Base-by-base conservation (phyloP, 202 grass and related monocot species). In the Setaria viridis region DNA sequence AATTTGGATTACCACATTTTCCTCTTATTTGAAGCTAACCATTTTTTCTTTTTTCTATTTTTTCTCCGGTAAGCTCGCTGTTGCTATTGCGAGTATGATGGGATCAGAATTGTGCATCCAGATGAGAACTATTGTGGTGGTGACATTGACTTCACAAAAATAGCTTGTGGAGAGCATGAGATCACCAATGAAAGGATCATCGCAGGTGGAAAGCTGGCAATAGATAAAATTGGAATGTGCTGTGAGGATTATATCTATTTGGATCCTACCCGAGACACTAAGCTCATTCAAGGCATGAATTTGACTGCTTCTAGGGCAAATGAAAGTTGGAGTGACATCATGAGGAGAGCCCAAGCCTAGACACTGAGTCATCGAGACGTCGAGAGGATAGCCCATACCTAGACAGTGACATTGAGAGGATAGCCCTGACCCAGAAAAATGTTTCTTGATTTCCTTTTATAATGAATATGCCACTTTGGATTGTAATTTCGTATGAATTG, bases 191-290 rank as follows among this genome's bases (percentile, higher is more conserved):
- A 20, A 41, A 1, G 0, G 4, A 60, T 77, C 37, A 43, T 59
- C 6, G 14, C 20, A 42, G 9, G 39, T 43, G 54, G 54, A 3
- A 14, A 43, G 54, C 4, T 60, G 12, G 7, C 20, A 77, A 37
- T 6, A 6, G 4, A 10, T 20, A 8, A 0, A 15, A 2, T 42
- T 4, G 74, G 74, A 39, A 77, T 60, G 6, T 43, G 17, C 2
- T 2, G 35, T 14, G 35, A 77, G 11, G 54, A 77, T 13, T 77
- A 29, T 10, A 77, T 60, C 20, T 60, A 77, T 60, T 59, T 77
- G n/a, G 35, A 77, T 57, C 74, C 54, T 59, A n/a, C 19, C 6
- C 11, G 54, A 30, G 54, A 77, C 5, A 13, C 11, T 7, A 43
- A 43, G 11, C 12, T 59, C n/a, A n/a, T 59, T 2, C 35, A 42